phyloP scores from a whole-genome alignment of 2,329 filamentous ascomycete species.

The Claviceps spartinae region DNA sequence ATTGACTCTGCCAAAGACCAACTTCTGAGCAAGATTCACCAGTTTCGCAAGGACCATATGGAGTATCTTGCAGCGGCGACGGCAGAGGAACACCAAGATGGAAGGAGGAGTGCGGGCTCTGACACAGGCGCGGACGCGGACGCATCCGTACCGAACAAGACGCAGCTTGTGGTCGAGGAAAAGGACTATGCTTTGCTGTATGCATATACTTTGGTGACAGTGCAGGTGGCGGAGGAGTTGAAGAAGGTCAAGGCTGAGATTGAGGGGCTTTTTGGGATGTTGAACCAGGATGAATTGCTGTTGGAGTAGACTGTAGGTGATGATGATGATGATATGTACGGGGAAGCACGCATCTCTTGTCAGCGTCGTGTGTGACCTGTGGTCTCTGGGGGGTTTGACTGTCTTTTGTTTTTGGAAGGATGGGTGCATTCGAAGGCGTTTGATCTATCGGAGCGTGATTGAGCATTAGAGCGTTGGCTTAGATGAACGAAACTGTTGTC shows the following conservation, averaged over 20 bases:
- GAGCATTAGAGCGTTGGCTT: too few species aligned
- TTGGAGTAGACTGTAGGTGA: constrained; percentile 28
- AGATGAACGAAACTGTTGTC: too few species aligned
- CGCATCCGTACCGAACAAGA: constrained; percentile 6
- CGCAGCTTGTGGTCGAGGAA: constrained; percentile 40
- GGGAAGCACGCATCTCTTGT: too few species aligned
- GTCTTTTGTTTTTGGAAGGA: too few species aligned
- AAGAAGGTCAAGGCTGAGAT: constrained; percentile 46
- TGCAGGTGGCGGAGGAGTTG: constrained; percentile 52
- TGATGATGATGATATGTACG: too few species aligned
- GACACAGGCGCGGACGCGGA: constrained; percentile 6
- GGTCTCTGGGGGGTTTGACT: too few species aligned
- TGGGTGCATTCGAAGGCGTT: too few species aligned
- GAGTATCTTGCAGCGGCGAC: constrained; percentile 9
- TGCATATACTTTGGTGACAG: constrained; percentile 65
- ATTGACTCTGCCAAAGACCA: constrained; percentile 70
- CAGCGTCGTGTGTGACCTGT: too few species aligned
- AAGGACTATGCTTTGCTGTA: constrained; percentile 85
- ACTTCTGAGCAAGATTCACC: constrained; percentile 74
- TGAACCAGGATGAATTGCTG: constrained; percentile 45
- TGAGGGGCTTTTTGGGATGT: constrained; percentile 47
- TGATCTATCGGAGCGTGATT: too few species aligned
- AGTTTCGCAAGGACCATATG: constrained; percentile 61
- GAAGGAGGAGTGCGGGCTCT: constrained; percentile 7
- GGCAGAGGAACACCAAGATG: neutral